These are phyloP conservation scores for Mrakia hoshinonis DNA, from an alignment of 768 basidiomycete species.

Conservation along the genomic window DNA sequence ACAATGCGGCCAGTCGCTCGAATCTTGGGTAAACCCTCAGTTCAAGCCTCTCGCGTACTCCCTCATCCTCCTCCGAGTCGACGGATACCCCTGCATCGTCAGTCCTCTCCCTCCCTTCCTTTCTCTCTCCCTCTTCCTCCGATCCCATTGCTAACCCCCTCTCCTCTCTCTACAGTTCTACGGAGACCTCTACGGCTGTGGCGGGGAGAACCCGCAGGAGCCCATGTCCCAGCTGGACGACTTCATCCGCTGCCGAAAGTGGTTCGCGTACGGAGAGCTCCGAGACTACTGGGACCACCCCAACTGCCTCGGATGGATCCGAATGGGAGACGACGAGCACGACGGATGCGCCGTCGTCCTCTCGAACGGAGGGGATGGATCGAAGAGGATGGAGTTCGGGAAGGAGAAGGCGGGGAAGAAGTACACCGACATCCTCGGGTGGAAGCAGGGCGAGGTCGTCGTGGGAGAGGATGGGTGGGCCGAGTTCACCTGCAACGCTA, in stretches of 20 bases:
- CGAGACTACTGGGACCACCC: conserved; percentile 43
- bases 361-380: conserved; percentile 33
- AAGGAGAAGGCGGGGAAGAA: conserved; percentile 45
- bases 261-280: conserved; percentile 38
- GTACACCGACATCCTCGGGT: conserved; percentile 47
- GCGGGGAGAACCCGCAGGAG: conserved; percentile 42
- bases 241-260: conserved; percentile 39
- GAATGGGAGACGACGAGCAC: conserved; percentile 42
- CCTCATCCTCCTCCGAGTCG: conserved; percentile 43
- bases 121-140: too few relatives aligned
- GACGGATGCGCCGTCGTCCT: conserved; percentile 42
- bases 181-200: conserved; percentile 43
- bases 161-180: conserved; percentile 37
- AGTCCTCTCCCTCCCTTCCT: too few relatives aligned
- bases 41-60: conserved; percentile 46
- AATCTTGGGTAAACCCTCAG: conserved; percentile 40
- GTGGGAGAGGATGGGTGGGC: conserved; percentile 42
- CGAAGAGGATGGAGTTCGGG: conserved; percentile 42
- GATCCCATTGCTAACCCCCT: too few relatives aligned
- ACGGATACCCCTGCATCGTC: conserved; percentile 42
- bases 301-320: conserved; percentile 42
- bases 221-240: conserved; percentile 42
- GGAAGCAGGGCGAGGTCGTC: conserved; percentile 45
- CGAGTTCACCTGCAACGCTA: conserved; percentile 43
- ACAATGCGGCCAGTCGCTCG: conserved; percentile 41